Conservation (phyloP, 352 stramenopile species). For the Phytophthora agathidicida region DNA sequence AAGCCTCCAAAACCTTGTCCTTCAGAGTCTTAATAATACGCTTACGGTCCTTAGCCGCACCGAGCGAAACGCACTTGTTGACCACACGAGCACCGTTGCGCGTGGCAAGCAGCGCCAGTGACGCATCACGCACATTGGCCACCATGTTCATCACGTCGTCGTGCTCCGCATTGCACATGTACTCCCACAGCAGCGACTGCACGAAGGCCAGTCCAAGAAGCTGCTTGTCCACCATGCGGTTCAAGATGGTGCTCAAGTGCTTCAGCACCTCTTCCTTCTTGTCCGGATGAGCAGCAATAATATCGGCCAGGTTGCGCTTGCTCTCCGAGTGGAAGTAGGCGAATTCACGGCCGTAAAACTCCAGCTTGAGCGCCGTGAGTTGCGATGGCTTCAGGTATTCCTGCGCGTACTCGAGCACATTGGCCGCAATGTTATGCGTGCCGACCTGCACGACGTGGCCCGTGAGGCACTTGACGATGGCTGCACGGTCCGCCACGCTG, state of each 20-base stretch:
- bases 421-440: slow-evolving; percentile 95
- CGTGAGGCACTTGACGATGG: slow-evolving; percentile 92
- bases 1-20: slow-evolving; percentile 89
- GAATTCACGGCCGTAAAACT: slow-evolving; percentile 92
- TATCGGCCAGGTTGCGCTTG: slow-evolving; percentile 84
- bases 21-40: slow-evolving; percentile 92
- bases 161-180: slow-evolving; percentile 81
- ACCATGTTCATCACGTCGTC: slow-evolving; percentile 87
- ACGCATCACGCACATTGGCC: slow-evolving; percentile 85
- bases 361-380: slow-evolving; percentile 84
- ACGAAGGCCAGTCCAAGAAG: slow-evolving; percentile 89
- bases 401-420: slow-evolving; percentile 93
- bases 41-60: slow-evolving; percentile 90
- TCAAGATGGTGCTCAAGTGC: slow-evolving; percentile 70
- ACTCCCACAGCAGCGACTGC: slow-evolving; percentile 91
- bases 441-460: slow-evolving; percentile 93
- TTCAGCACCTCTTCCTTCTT: slow-evolving; percentile 84
- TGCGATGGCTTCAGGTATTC: slow-evolving; percentile 88
- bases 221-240: slow-evolving; percentile 91
- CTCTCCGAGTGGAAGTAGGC: slow-evolving; percentile 85
- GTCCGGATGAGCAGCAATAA: slow-evolving; percentile 63
- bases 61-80: slow-evolving; percentile 85
- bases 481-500: slow-evolving; percentile 73
- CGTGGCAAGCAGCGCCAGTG: slow-evolving; percentile 86
- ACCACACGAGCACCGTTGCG: slow-evolving; percentile 87